These are phyloP conservation scores for Carnegiea gigantea DNA, from an alignment of 179 eudicot genomes.

Conservation along the genomic window DNA sequence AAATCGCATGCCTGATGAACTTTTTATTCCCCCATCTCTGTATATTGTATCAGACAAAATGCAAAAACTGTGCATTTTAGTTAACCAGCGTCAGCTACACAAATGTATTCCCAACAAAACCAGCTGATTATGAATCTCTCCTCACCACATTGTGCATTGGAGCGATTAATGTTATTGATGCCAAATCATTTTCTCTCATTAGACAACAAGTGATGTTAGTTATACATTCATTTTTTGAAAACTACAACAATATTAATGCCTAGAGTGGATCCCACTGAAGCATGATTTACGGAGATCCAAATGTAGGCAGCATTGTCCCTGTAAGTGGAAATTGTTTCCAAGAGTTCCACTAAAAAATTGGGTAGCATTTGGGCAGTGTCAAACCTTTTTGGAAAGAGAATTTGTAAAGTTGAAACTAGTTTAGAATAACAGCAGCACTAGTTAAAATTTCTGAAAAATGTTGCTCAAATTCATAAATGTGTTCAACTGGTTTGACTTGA, in stretches of 20 bases:
- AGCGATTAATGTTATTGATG: too few relatives aligned
- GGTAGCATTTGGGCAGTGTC: too few relatives aligned
- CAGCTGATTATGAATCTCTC: neutral
- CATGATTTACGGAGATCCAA: too few relatives aligned
- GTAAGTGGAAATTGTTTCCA: too few relatives aligned
- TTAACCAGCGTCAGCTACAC: neutral
- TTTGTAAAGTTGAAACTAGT: neutral
- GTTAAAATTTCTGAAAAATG: neutral
- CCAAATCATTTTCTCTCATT: neutral
- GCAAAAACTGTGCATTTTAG: neutral
- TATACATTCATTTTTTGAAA: neutral
- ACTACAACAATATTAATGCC: neutral
- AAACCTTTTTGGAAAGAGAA: neutral
- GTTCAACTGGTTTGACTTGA: neutral
- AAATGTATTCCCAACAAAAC: neutral
- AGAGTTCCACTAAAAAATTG: too few relatives aligned
- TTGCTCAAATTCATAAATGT: neutral
- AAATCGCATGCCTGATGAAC: neutral
- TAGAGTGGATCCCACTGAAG: too few relatives aligned
- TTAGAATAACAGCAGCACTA: neutral
- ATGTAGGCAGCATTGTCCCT: too few relatives aligned
- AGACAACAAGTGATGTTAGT: neutral
- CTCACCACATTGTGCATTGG: too few relatives aligned
- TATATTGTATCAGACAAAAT: neutral
- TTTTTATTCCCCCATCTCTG: neutral